Evolutionary conservation across 164 flowering plant genomes (phyloP).

Genomic region (Stephania yunnanensis): DNA sequence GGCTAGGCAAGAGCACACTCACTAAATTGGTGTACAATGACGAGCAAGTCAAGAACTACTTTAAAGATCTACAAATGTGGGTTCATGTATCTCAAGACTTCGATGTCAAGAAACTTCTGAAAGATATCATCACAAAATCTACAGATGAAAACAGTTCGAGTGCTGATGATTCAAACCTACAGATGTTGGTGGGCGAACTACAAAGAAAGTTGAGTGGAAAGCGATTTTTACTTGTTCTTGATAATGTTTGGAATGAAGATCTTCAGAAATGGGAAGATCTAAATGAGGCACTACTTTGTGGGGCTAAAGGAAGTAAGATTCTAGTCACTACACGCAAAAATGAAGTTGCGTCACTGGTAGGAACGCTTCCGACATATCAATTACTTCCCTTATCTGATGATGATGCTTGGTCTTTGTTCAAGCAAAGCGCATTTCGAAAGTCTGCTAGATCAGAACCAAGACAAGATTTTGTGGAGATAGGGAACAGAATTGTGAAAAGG

Average conservation of each 20-base stretch:
- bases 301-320: neutral
- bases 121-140: neutral
- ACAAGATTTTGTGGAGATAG: neutral
- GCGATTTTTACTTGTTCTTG: neutral
- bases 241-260: no score
- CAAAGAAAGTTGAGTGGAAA: neutral
- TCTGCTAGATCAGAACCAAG: neutral
- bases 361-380: neutral
- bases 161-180: neutral
- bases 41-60: neutral
- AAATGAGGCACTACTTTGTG: neutral
- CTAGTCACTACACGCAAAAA: neutral
- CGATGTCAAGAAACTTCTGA: neutral
- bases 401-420: neutral
- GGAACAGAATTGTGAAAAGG: neutral
- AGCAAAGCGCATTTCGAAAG: neutral
- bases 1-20: neutral
- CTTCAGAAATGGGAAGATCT: no score
- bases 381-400: neutral
- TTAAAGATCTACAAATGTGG: neutral
- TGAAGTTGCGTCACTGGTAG: neutral
- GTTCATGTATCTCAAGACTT: slow-evolving; percentile 1
- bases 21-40: neutral
- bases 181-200: neutral
- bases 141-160: neutral